phyloP scores from a whole-genome alignment of 2,329 filamentous ascomycete species.

The Escovopsis sp. region DNA sequence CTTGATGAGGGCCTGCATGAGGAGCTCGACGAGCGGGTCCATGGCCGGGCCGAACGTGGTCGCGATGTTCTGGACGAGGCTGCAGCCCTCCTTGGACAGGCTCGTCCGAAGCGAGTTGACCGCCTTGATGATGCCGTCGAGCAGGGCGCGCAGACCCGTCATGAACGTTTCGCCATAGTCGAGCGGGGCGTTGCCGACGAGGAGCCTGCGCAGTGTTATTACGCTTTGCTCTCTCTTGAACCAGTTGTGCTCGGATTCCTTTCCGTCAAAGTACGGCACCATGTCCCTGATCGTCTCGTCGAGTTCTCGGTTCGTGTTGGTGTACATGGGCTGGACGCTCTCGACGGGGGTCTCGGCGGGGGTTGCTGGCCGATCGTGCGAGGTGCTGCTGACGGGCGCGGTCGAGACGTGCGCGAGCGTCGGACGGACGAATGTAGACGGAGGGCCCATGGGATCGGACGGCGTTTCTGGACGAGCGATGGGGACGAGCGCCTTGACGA shows the following conservation, averaged over 20 bases:
- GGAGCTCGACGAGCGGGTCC: conserved; percentile 77
- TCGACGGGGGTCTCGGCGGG: conserved; percentile 52
- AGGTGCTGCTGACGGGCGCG: conserved; percentile 24
- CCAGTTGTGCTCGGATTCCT: conserved; percentile 86
- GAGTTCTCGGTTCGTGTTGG: conserved; percentile 74
- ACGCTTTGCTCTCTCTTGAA: conserved; percentile 68
- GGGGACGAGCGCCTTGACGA: conserved; percentile 58
- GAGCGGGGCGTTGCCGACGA: conserved; percentile 67
- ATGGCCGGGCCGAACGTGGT: conserved; percentile 60
- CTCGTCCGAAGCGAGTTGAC: conserved; percentile 76
- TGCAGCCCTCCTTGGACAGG: conserved; percentile 73
- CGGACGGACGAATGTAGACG: conserved; percentile 25
- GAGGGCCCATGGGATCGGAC: conserved; percentile 19
- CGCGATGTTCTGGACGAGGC: conserved; percentile 71
- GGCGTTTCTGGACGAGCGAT: conserved; percentile 28
- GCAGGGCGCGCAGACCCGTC: conserved; percentile 50
- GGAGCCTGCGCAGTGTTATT: conserved; percentile 58
- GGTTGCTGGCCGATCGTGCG: conserved; percentile 44
- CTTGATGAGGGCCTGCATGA: conserved; percentile 82
- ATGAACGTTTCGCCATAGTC: conserved; percentile 64
- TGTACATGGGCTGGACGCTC: conserved; percentile 62
- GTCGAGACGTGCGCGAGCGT: conserved; percentile 37
- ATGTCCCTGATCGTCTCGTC: conserved; percentile 77
- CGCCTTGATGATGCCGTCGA: conserved; percentile 82
- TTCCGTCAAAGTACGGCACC: conserved; percentile 69